phyloP scores from a whole-genome alignment of 441 rosid genomes.

The Syzygium syzygioides region DNA sequence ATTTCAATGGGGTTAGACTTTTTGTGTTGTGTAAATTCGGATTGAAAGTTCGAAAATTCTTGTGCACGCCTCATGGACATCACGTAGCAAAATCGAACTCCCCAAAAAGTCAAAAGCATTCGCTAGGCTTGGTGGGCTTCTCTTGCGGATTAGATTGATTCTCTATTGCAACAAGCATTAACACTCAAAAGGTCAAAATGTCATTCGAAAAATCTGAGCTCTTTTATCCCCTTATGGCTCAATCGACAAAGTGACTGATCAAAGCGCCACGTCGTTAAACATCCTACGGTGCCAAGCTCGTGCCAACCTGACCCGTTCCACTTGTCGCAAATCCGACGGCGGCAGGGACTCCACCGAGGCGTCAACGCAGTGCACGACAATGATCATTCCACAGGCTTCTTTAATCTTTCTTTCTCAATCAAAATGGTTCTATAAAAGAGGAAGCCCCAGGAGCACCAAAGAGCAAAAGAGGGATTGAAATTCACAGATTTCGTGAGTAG shows the following conservation, averaged over 20 bases:
- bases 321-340: too few relatives aligned
- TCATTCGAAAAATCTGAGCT: neutral
- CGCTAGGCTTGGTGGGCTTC: accelerated
- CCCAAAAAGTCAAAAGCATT: accelerated
- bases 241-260: neutral
- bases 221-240: neutral
- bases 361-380: neutral
- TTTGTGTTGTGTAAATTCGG: too few relatives aligned
- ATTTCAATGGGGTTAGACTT: too few relatives aligned
- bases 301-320: too few relatives aligned
- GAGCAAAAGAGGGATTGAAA: neutral
- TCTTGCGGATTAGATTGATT: neutral
- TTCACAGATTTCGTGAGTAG: neutral
- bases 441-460: neutral
- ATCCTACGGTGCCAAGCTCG: too few relatives aligned
- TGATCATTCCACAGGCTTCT: neutral
- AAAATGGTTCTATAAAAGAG: neutral
- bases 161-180: neutral
- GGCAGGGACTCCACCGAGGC: neutral
- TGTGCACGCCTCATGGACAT: too few relatives aligned
- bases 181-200: neutral
- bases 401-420: neutral
- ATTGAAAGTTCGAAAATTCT: too few relatives aligned
- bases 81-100: neutral
- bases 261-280: neutral